Conservation (phyloP, 177 flowering plant species). For the Vitis hybrid region DNA sequence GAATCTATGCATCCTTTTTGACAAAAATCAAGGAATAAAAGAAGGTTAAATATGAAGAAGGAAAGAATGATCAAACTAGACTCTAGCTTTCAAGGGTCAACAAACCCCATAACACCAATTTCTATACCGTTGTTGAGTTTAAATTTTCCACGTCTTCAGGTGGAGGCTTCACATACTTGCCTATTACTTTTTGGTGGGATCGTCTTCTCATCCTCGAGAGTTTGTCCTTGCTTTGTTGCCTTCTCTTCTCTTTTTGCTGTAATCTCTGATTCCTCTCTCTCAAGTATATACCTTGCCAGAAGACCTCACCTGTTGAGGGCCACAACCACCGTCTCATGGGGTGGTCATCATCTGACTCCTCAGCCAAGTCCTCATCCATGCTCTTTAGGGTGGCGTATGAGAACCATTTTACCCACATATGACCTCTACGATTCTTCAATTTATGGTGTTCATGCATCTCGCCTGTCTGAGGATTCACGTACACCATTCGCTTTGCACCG, state of each 20-base stretch:
- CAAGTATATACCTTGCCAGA: slow-evolving; percentile 84
- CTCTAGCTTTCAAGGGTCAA: slow-evolving; percentile 17
- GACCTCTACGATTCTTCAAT: slow-evolving; percentile 64
- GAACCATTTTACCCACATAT: slow-evolving; percentile 94
- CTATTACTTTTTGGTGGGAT: slow-evolving; percentile 61
- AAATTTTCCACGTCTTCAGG: slow-evolving; percentile 44
- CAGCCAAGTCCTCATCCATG: slow-evolving; percentile 98
- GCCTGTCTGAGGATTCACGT: slow-evolving; percentile 73
- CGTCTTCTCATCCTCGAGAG: slow-evolving; percentile 52
- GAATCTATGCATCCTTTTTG: slow-evolving; percentile 13
- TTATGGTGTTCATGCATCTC: slow-evolving; percentile 78
- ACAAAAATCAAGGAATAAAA: slow-evolving; percentile 7
- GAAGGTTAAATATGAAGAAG: slow-evolving; percentile 4
- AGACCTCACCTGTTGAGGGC: slow-evolving; percentile 94
- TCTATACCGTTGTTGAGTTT: slow-evolving; percentile 33
- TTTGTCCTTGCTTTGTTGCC: slow-evolving; percentile 70
- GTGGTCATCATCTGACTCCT: slow-evolving; percentile 69
- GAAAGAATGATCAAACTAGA: slow-evolving; percentile 25
- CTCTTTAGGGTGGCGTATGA: slow-evolving; percentile 71
- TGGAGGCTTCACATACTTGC: slow-evolving; percentile 85
- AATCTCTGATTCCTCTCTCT: slow-evolving; percentile 62
- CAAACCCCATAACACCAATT: slow-evolving; percentile 6
- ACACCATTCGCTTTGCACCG: slow-evolving; percentile 85
- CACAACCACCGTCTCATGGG: slow-evolving; percentile 69
- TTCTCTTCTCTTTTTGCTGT: slow-evolving; percentile 61